Base-by-base conservation (phyloP, 2,329 filamentous ascomycete genomes). In the Neonectria ditissima region DNA sequence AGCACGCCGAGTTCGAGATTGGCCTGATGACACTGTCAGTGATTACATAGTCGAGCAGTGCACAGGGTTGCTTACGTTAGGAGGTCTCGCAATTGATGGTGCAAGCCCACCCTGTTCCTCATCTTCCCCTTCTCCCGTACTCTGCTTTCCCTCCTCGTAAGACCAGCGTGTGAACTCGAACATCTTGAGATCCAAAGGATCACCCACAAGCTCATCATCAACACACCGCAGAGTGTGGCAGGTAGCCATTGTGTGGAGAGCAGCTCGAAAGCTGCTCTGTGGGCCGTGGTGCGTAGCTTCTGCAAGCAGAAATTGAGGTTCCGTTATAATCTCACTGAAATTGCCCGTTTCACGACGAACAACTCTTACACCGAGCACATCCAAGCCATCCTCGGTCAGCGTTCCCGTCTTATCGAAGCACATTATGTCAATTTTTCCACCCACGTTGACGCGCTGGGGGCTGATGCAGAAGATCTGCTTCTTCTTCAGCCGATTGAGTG, bases 391-490 rank as follows among this genome's bases (percentile, higher is more conserved):
- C 78, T 98, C 96, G 0, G 96, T 99, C 57, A 99, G 82, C 0
- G 96, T 99, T n/a, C 96, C 96, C 0, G 96, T 99, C 81, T 99
- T 99, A 80, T 99, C 96, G 69, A 99, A 99, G 79, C 95, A 97
- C 80, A 99, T 92, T 11, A 98, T 88, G 75, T 99, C 96, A 4
- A 99, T 82, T 78, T 98, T 98, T 53, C 97, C 96, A 16, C 92
- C 96, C 6, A 99, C 94, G 73, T 98, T 99, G 60, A 99, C 95
- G 73, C 96, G 88, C 75, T 99, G 96, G 0, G 97, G 96, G 69
- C 95, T 98, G 74, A 98, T 99, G 75, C 96, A 99, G 75, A 97
- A 99, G 39, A 99, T 97, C 45, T 94, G 87, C 77, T 97, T 94
- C 67, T 90, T 88, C 79, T 94, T 97, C 30, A 99, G 83, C 26